Evolutionary conservation across 306 rosid genomes (phyloP), one percentile per base, ranked within the genome.

Genomic region (Trifolium fragiferum): DNA sequence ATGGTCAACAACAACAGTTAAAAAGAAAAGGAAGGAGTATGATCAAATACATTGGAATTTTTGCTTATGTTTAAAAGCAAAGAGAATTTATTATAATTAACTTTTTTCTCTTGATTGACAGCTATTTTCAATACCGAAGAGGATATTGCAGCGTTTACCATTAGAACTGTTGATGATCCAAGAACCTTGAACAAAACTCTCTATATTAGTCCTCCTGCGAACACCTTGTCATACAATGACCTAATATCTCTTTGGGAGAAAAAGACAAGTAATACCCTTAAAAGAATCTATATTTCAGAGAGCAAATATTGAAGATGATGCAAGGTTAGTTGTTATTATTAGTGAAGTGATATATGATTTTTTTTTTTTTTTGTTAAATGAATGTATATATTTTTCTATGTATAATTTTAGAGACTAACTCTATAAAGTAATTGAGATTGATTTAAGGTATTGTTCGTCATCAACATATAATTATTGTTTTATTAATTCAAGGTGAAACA

Each of bases 241-340:
- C 18, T 86, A 9, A 75, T 86, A 1, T 74, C 86, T 19, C 66
- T 86, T 0, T 88, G 90, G 90, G 88, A 88, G 72, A 80, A 70
- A 32, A 83, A 82, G 51, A 49, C 54, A 46, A 76, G 66, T 9
- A 82, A 83, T 20, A 76, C 73, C 11, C 76, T 84, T 13, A 80
- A 82, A 70, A 77, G 80, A 14, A 25, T 41, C 14, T 68, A 77
- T 18, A 38, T 82, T 23, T 38, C 43, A 5, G 74, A 82, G 63
- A 67, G 14, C 76, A 68, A 43, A 19, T 73, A 13, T 10, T 78
- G 58, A 73, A 58, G 71, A 3, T 9, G 14, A 80, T 80, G 44
- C 14, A 51, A 69, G 84, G 73, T 81, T 43, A 21, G 54, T n/a
- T 21, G 10, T 11, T 25, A n/a, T n/a, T n/a, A n/a, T n/a, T n/a